Conservation (phyloP, 73 alveolate species). For the Vitrella brassicaformis region DNA sequence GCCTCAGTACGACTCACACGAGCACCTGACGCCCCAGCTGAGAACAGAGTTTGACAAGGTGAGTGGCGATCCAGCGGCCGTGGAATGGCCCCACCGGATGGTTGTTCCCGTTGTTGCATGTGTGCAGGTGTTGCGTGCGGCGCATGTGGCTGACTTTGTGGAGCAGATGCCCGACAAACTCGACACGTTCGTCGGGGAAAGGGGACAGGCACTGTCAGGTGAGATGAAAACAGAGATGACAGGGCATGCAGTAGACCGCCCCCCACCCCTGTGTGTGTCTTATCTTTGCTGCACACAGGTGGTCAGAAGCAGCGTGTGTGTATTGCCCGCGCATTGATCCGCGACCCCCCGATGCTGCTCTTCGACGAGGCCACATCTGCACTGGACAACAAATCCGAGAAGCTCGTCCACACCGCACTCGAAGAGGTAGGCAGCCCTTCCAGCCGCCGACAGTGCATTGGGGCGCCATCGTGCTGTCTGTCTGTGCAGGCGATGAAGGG, state of each 20-base stretch:
- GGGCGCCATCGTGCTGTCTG: background rate
- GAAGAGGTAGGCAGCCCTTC: background rate
- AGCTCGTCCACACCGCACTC: conserved; percentile 11
- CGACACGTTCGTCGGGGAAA: conserved; percentile 19
- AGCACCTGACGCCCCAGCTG: too few species aligned
- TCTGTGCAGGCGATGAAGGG: background rate
- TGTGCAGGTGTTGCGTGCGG: background rate
- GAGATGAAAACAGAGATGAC: too few species aligned
- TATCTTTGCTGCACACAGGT: too few species aligned
- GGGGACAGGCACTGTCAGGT: conserved; percentile 16
- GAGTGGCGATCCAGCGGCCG: too few species aligned
- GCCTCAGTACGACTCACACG: too few species aligned
- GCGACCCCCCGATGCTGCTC: conserved; percentile 13
- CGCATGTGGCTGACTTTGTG: conserved; percentile 14
- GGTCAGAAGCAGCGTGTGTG: conserved; percentile 35
- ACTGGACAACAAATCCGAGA: conserved; percentile 10
- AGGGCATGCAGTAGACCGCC: too few species aligned
- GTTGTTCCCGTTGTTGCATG: background rate
- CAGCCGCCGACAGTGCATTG: too few species aligned
- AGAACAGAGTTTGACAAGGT: too few species aligned
- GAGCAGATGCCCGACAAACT: conserved; percentile 7
- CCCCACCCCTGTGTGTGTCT: too few species aligned
- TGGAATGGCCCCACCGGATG: background rate
- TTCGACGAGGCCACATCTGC: conserved; percentile 32
- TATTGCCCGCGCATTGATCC: conserved; percentile 27